These are phyloP conservation scores for Sugiyamaella americana DNA, from an alignment of 805 yeast genomes.

Conservation along the genomic window DNA sequence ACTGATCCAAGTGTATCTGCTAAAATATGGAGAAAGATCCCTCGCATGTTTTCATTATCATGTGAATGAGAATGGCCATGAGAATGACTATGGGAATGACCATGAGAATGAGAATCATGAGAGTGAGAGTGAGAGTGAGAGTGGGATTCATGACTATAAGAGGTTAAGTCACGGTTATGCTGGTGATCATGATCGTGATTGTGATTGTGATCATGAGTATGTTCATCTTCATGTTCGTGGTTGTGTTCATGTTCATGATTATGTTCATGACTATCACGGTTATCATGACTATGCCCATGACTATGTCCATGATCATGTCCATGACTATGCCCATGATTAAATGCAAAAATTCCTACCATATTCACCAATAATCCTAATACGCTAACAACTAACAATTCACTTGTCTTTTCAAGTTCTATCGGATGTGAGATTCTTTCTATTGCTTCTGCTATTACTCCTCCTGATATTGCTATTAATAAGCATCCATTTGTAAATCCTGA, in stretches of 20 bases:
- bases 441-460: conserved; percentile 83
- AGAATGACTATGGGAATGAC: conserved; percentile 52
- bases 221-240: conserved; percentile 23
- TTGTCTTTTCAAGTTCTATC: conserved; percentile 67
- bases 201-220: conserved; percentile 29
- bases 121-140: conserved; percentile 31
- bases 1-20: conserved; percentile 97
- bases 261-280: conserved; percentile 33
- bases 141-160: conserved; percentile 29
- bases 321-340: conserved; percentile 72
- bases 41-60: conserved; percentile 77
- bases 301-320: conserved; percentile 38
- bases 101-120: conserved; percentile 32
- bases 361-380: conserved; percentile 80
- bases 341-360: conserved; percentile 87
- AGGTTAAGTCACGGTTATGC: conserved; percentile 7
- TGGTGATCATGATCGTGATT: conserved; percentile 40
- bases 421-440: conserved; percentile 75
- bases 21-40: conserved; percentile 84
- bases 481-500: conserved; percentile 97
- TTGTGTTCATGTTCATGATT: conserved; percentile 24
- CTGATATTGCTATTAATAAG: conserved; percentile 77
- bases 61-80: conserved; percentile 40
- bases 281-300: conserved; percentile 41
- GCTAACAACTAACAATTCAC: conserved; percentile 80